Evolutionary conservation across 306 rosid genomes (phyloP).

Genomic region (Prunus armeniaca): DNA sequence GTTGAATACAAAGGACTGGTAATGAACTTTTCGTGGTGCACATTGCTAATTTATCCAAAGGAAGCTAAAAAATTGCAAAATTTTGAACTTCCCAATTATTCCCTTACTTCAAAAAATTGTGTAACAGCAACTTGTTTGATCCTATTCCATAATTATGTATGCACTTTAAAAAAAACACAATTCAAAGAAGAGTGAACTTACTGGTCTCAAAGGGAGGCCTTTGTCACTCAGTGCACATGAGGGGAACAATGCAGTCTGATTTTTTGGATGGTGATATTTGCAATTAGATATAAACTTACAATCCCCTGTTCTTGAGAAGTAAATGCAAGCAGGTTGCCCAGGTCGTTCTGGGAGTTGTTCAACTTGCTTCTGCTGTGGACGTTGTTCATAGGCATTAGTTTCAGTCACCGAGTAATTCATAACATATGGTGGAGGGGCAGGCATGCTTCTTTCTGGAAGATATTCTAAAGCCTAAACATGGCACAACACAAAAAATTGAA

Average conservation of each 20-base stretch:
- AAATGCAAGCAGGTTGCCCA: conserved; percentile 33
- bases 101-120: not conserved
- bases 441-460: conserved; percentile 60
- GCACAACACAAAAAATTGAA: no score
- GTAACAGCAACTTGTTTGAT: not conserved
- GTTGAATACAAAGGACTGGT: not conserved
- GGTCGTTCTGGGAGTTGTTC: no score
- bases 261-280: conserved; percentile 92
- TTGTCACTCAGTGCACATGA: conserved; percentile 65
- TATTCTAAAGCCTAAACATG: conserved; percentile 64
- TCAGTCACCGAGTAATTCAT: conserved; percentile 16
- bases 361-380: no score
- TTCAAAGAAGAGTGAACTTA: conserved; percentile 36
- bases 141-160: not conserved
- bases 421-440: conserved; percentile 32
- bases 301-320: conserved; percentile 80
- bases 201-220: conserved; percentile 96
- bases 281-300: conserved; percentile 79
- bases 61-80: not conserved
- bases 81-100: not conserved
- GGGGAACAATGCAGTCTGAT: conserved; percentile 37
- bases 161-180: not conserved
- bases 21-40: not conserved
- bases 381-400: no score
- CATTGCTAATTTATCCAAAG: not conserved